Conservation (phyloP, 2,329 filamentous ascomycete species). For the Orbilia javanica region DNA sequence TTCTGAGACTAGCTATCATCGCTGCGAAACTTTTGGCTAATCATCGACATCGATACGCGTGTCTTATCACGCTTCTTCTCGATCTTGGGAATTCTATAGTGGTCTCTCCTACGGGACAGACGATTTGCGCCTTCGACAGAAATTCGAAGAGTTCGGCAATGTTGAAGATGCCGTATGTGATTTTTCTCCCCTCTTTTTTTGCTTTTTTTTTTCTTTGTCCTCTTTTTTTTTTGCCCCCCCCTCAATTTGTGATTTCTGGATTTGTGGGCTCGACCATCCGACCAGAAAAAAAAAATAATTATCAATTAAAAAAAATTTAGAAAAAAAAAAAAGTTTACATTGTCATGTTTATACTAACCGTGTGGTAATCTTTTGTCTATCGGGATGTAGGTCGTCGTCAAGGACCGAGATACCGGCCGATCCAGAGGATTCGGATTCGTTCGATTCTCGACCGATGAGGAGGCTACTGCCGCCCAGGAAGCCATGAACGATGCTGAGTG, state of each 20-base stretch:
- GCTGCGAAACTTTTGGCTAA: too few relatives aligned
- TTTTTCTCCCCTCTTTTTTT: slow-evolving; percentile 13
- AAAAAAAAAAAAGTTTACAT: too few relatives aligned
- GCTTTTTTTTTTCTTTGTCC: not conserved
- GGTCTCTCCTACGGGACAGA: slow-evolving; percentile 99
- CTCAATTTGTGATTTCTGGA: not conserved
- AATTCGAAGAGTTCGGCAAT: slow-evolving; percentile 90
- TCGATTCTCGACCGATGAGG: slow-evolving; percentile 80
- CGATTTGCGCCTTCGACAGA: slow-evolving; percentile 84
- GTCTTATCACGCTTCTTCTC: slow-evolving; percentile 1
- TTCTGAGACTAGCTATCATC: too few relatives aligned
- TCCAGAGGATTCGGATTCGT: slow-evolving; percentile 99
- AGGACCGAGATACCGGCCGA: slow-evolving; percentile 95
- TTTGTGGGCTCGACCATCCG: not conserved
- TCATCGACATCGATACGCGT: not conserved
- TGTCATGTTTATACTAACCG: too few relatives aligned
- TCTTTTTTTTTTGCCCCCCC: slow-evolving; percentile 37
- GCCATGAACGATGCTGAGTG: slow-evolving; percentile 93
- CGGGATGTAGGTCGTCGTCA: slow-evolving; percentile 85
- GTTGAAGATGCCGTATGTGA: slow-evolving; percentile 94
- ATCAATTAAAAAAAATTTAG: too few relatives aligned
- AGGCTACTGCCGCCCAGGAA: slow-evolving; percentile 81
- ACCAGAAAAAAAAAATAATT: too few relatives aligned
- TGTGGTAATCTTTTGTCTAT: not conserved
- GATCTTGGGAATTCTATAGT: slow-evolving; percentile 68